These are phyloP conservation scores for Leccinum truebloodii DNA, from an alignment of 768 basidiomycete genomes.

Conservation along the genomic window DNA sequence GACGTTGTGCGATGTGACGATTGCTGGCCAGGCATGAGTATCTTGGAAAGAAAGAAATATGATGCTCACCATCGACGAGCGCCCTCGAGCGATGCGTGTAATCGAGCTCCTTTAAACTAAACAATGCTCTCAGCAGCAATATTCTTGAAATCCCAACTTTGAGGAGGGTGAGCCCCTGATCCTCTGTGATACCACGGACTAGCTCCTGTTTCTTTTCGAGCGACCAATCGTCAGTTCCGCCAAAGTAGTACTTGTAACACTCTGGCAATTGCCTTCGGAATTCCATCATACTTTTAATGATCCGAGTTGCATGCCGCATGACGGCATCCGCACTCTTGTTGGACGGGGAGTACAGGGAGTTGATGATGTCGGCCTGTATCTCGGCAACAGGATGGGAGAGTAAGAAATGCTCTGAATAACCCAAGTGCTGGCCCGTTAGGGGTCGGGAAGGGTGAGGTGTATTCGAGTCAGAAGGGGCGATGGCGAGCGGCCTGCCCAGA, in stretches of 20 bases:
- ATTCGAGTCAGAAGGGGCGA: slow-evolving; percentile 80
- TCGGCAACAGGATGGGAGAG: slow-evolving; percentile 74
- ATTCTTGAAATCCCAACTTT: slow-evolving; percentile 84
- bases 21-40: slow-evolving; percentile 47
- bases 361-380: slow-evolving; percentile 89
- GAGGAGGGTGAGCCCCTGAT: slow-evolving; percentile 78
- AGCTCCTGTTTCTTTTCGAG: slow-evolving; percentile 63
- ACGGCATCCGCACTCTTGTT: slow-evolving; percentile 66
- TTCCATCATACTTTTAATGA: slow-evolving; percentile 74
- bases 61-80: slow-evolving; percentile 67
- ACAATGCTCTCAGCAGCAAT: slow-evolving; percentile 73
- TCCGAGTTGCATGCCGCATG: slow-evolving; percentile 75
- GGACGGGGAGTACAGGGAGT: slow-evolving; percentile 80
- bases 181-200: slow-evolving; percentile 74
- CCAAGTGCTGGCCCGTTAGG: slow-evolving; percentile 32
- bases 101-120: slow-evolving; percentile 71
- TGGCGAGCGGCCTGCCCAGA: slow-evolving; percentile 81
- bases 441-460: slow-evolving; percentile 66
- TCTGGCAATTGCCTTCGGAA: slow-evolving; percentile 71
- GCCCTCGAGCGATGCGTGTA: slow-evolving; percentile 69
- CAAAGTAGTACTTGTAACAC: slow-evolving; percentile 71
- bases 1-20: slow-evolving; percentile 84
- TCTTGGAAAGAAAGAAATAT: background rate
- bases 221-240: slow-evolving; percentile 76
- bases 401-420: slow-evolving; percentile 80